Conservation (phyloP, 352 stramenopile genomes). For the Thalassiosira pacifica region DNA sequence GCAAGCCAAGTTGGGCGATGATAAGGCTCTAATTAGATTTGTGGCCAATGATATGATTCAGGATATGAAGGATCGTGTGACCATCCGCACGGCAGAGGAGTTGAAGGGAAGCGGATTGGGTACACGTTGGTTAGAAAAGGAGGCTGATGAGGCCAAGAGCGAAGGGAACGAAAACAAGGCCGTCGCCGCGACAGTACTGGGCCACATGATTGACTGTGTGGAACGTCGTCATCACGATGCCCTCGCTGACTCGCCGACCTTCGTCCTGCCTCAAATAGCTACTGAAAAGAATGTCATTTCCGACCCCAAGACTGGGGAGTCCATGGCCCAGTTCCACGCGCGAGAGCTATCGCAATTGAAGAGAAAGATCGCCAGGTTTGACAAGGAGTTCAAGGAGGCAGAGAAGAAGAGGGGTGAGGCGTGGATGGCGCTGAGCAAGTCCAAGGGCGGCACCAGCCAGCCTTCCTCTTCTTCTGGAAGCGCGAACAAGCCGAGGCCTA, state of each 20-base stretch:
- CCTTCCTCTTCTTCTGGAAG: neutral
- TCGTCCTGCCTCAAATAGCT: neutral
- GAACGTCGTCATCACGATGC: conserved; percentile 50
- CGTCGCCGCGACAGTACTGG: conserved; percentile 39
- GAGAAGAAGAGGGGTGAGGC: conserved; percentile 63
- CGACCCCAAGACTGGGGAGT: conserved; percentile 56
- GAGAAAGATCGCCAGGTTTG: conserved; percentile 30
- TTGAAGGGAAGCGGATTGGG: conserved; percentile 5
- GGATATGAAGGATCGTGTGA: conserved; percentile 41
- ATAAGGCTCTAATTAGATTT: conserved; percentile 2
- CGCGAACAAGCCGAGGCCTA: conserved; percentile 36
- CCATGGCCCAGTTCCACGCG: conserved; percentile 55
- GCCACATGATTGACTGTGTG: conserved; percentile 44
- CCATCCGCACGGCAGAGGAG: conserved; percentile 10
- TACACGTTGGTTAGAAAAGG: conserved; percentile 16
- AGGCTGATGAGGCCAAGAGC: neutral
- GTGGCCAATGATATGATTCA: conserved; percentile 33
- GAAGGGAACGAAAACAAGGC: conserved; percentile 22
- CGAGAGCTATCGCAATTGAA: conserved; percentile 46
- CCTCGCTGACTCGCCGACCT: conserved; percentile 32
- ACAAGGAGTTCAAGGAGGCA: conserved; percentile 31
- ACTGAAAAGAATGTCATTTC: conserved; percentile 44
- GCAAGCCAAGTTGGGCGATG: conserved; percentile 43
- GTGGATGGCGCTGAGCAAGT: conserved; percentile 70
- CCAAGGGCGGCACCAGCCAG: conserved; percentile 48